Base-by-base conservation (phyloP, 2,329 filamentous ascomycete genomes). In the Apiospora rasikravindrae region DNA sequence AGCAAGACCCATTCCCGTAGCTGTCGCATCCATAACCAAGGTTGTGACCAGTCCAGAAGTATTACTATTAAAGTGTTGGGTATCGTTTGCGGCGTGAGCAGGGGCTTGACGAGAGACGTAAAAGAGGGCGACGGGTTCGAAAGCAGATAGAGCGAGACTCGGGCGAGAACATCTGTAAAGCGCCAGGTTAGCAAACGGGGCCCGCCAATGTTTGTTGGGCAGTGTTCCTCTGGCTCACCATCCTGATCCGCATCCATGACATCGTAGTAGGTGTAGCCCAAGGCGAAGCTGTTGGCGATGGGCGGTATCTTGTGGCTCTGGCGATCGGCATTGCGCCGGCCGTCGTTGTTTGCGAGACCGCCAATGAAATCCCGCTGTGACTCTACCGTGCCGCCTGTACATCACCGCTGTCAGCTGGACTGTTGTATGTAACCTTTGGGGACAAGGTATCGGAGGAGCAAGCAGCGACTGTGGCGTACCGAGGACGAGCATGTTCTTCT, bases 191-290 rank as follows among this genome's bases (percentile, higher is more conserved):
- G 67, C 72, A 49, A 57, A 26, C 47, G 45, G 69, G 88, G 91
- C 40, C 94, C 83, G 97, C 94, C 95, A 61, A 42, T 13, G 14
- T 29, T n/a, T 49, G 69, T 79, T 74, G 44, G 51, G 64, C 37
- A 64, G 16, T 37, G 22, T 42, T 16, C 37, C 37, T 33, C 22
- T 14, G 67, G 78, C 82, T 73, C 83, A 95, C 94, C 94, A 87
- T 98, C 96, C 82, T 97, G 95, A 80, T 98, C 95, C 71, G 94
- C 93, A 82, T 98, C 95, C 49, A 98, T 87, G 49, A 98, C 94
- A 83, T 98, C 94, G 81, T 97, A 94, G 83, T 98, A 98, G 70
- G 95, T 98, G 81, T 98, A 98, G 69, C 95, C 95, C 73, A 98
- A 85, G 14, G 95, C 95, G 82, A 97, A 98, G 80, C 93, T 93